A percentile compares a stretch with the other conserved stretches of the same genome.
phyloP scores from a whole-genome alignment of 2,329 filamentous ascomycete genomes.

The Pestalotiopsis sp. region DNA sequence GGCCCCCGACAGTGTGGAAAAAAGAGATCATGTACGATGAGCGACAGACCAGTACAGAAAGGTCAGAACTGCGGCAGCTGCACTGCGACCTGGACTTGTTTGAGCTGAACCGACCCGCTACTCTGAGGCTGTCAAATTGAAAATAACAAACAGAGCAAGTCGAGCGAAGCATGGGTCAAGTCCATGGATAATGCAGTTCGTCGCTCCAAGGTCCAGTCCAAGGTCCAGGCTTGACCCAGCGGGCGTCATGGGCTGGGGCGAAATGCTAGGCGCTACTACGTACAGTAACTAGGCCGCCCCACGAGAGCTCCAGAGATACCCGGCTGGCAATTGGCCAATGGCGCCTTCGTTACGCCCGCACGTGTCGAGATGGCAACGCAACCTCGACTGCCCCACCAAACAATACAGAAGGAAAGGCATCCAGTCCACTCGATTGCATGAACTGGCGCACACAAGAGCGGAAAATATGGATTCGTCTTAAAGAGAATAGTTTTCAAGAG shows the following conservation, averaged over 20 bases:
- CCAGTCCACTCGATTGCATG: not conserved
- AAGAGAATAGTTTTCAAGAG: not conserved
- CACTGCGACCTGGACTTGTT: not conserved
- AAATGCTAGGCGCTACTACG: not conserved
- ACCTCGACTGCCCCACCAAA: not conserved
- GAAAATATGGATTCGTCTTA: not conserved
- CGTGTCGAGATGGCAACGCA: conserved; percentile 2
- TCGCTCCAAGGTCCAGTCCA: not conserved
- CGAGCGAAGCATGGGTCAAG: not conserved
- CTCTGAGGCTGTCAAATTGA: not conserved
- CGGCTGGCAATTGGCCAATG: conserved; percentile 5
- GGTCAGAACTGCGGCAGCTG: no score
- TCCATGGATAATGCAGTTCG: not conserved
- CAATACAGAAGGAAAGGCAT: not conserved
- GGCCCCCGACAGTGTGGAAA: not conserved
- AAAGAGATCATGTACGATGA: not conserved
- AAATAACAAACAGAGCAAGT: not conserved
- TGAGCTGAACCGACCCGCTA: not conserved
- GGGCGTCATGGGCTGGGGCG: not conserved
- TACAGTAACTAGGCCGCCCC: not conserved
- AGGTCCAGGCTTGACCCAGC: not conserved
- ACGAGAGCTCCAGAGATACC: not conserved
- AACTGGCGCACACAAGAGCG: not conserved
- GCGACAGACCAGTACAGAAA: not conserved
- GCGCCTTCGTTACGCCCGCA: not conserved